A percentile compares a stretch with the other conserved stretches of the same genome.
These are phyloP conservation scores for Clonostachys byssicola DNA, from an alignment of 2,329 filamentous ascomycete species.

Conservation along the genomic window DNA sequence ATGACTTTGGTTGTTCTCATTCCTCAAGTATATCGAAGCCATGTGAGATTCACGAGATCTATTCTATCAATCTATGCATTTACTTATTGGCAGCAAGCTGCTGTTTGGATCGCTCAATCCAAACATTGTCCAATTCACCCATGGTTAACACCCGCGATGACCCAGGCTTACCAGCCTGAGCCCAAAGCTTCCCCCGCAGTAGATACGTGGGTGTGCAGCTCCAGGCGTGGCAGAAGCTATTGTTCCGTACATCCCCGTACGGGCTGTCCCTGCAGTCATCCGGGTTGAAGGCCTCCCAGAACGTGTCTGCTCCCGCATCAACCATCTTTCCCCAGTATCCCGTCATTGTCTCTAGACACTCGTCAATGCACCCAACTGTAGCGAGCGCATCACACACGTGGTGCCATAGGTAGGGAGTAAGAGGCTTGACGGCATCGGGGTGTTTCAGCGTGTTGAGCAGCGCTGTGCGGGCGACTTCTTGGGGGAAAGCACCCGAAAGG, in stretches of 20 bases:
- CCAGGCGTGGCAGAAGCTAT: conserved; percentile 26
- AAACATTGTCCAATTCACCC: no score
- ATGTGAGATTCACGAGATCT: no score
- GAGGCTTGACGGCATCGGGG: conserved; percentile 15
- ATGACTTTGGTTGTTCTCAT: no score
- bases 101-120: no score
- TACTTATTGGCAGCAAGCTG: no score
- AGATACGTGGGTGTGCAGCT: conserved; percentile 21
- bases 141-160: no score
- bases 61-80: no score
- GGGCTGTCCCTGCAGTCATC: conserved; percentile 17
- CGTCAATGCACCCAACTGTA: conserved; percentile 12
- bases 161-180: not conserved
- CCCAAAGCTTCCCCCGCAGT: conserved; percentile 9
- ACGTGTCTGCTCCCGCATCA: conserved; percentile 21
- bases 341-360: conserved; percentile 18
- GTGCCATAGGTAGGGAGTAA: conserved; percentile 22
- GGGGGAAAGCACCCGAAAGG: conserved; percentile 13
- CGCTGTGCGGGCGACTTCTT: conserved; percentile 8
- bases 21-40: no score
- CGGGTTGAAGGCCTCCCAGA: conserved; percentile 23
- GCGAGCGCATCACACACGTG: conserved; percentile 20
- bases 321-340: conserved; percentile 27
- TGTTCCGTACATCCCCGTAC: conserved; percentile 22
- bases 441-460: conserved; percentile 14